Evolutionary conservation across 2,329 filamentous ascomycete species (phyloP).

Genomic region (Fusarium ramigenum): DNA sequence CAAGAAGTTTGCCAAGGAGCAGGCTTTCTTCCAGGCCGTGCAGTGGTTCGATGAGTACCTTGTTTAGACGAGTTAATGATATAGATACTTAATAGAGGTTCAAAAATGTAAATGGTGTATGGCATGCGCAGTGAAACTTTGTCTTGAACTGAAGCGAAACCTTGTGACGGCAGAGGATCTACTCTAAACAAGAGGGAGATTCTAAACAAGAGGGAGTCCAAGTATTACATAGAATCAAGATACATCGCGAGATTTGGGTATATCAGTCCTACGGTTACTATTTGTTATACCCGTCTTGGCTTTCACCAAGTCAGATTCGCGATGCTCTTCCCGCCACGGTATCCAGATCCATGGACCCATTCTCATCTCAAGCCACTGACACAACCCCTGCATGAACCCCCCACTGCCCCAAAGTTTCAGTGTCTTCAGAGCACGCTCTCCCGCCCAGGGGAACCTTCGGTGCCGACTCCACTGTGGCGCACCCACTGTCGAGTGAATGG

Average conservation of each 20-base stretch:
- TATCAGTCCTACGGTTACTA: neutral
- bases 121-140: neutral
- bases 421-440: slow-evolving; percentile 18
- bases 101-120: neutral
- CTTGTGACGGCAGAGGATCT: neutral
- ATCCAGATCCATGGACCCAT: slow-evolving; percentile 17
- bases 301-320: slow-evolving; percentile 7
- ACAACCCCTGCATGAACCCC: slow-evolving; percentile 5
- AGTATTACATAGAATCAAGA: neutral
- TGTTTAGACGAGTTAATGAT: neutral
- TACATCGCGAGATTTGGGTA: neutral
- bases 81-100: neutral
- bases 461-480: slow-evolving; percentile 30
- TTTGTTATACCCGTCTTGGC: neutral
- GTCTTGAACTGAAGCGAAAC: slow-evolving; percentile 10
- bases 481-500: slow-evolving; percentile 1
- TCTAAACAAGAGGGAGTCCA: neutral
- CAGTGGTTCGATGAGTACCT: slow-evolving; percentile 73
- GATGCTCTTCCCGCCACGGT: slow-evolving; percentile 19
- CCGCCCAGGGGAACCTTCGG: slow-evolving; percentile 22
- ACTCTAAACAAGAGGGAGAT: neutral
- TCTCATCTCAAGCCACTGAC: slow-evolving; percentile 29
- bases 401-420: slow-evolving; percentile 34
- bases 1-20: slow-evolving; percentile 78
- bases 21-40: slow-evolving; percentile 79